phyloP scores from a whole-genome alignment of 345 rosid genomes.

The Gossypium turneri region DNA sequence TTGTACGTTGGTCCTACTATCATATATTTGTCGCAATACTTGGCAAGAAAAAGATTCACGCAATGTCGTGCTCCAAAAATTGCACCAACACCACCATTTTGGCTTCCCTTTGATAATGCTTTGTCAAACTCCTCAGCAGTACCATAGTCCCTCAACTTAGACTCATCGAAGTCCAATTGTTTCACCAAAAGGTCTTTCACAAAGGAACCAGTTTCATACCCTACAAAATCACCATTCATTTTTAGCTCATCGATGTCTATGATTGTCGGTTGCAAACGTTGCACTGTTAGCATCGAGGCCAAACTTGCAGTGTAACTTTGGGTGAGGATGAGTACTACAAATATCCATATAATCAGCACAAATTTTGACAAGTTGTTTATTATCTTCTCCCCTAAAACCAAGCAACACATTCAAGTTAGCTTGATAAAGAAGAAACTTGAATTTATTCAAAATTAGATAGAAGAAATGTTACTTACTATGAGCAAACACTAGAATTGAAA shows the following conservation, averaged over 20 bases:
- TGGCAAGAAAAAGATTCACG: constrained; percentile 6
- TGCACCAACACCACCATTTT: constrained; percentile 13
- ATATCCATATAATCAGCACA: constrained; percentile 52
- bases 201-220: constrained; percentile 32
- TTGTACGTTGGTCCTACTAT: neutral
- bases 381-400: constrained; percentile 40
- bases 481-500: constrained; percentile 49
- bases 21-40: neutral
- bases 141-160: neutral
- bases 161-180: neutral
- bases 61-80: constrained; percentile 4
- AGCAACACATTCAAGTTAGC: too few species aligned
- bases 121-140: constrained; percentile 1
- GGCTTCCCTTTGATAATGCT: constrained; percentile 5
- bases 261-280: constrained; percentile 30
- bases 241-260: constrained; percentile 9
- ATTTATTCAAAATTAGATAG: neutral
- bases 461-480: constrained; percentile 29
- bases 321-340: constrained; percentile 43
- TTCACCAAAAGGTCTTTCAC: constrained; percentile 17
- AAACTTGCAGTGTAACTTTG: constrained; percentile 54
- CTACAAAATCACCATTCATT: constrained; percentile 23
- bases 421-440: too few species aligned
- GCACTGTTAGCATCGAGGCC: constrained; percentile 42
- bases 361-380: constrained; percentile 38